Percentiles rank a stretch among this genome's conserved stretches.
Evolutionary conservation across 805 yeast species (phyloP).

Genomic region (Isabelozyma rhagii): DNA sequence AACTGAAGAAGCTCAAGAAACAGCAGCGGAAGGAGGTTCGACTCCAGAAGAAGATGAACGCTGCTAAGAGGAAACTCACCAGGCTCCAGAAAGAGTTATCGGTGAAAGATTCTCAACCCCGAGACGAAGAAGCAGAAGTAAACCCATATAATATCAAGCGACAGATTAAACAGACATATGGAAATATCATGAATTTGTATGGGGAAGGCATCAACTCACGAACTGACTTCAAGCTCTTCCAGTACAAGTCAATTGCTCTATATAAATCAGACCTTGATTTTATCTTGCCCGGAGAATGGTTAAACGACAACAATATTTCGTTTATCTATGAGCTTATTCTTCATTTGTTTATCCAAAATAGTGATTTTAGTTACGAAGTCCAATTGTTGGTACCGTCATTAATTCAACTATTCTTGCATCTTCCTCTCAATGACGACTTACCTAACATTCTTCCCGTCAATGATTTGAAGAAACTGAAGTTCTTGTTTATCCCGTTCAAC

Average conservation of each 20-base stretch:
- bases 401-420: conserved; percentile 56
- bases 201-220: conserved; percentile 6
- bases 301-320: conserved; percentile 66
- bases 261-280: conserved; percentile 57
- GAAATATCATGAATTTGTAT: conserved; percentile 8
- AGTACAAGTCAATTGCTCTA: conserved; percentile 55
- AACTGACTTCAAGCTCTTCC: conserved; percentile 32
- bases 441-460: conserved; percentile 24
- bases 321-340: conserved; percentile 53
- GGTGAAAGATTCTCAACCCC: background rate
- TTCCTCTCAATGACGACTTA: conserved; percentile 19
- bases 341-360: conserved; percentile 16
- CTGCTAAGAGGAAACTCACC: conserved; percentile 13
- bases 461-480: conserved; percentile 32
- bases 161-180: conserved; percentile 16
- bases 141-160: conserved; percentile 11
- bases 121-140: background rate
- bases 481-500: conserved; percentile 67
- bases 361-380: conserved; percentile 19
- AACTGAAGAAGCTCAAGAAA: conserved; percentile 10
- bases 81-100: conserved; percentile 10
- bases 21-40: conserved; percentile 18
- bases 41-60: conserved; percentile 18
- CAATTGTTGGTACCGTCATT: conserved; percentile 55
- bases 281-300: conserved; percentile 65